Evolutionary conservation across 129 eudicot genomes (phyloP).

Genomic region (Erigeron canadensis): DNA sequence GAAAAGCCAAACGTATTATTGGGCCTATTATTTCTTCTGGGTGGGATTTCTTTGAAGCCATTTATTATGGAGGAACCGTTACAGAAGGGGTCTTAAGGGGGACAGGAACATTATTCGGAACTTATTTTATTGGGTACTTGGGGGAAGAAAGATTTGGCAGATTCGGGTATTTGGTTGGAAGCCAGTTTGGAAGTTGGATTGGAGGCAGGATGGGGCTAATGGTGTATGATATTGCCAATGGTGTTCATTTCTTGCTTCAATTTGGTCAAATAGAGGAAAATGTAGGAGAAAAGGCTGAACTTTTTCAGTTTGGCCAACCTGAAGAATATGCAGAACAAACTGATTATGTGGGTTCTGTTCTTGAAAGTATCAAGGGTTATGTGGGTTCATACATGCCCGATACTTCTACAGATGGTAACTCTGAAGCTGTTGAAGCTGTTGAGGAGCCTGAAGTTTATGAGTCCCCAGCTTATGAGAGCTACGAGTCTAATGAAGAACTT

Average conservation of each 20-base stretch:
- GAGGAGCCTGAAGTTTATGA: constrained; percentile 39
- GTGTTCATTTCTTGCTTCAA: constrained; percentile 56
- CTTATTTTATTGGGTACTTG: constrained; percentile 60
- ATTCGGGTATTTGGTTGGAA: constrained; percentile 84
- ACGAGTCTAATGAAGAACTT: constrained; percentile 54
- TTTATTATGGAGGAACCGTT: constrained; percentile 74
- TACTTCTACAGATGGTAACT: constrained; percentile 30
- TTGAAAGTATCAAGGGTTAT: constrained; percentile 33
- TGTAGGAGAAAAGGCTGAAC: constrained; percentile 10
- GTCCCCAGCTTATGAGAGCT: constrained; percentile 38
- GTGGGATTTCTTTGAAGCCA: constrained; percentile 94
- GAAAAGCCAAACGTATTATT: constrained; percentile 64
- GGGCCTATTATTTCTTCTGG: constrained; percentile 91
- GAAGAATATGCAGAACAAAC: constrained; percentile 28
- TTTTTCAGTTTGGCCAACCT: constrained; percentile 37
- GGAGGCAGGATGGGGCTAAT: constrained; percentile 89
- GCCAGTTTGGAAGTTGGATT: constrained; percentile 92
- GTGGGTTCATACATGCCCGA: constrained; percentile 40
- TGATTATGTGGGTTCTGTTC: constrained; percentile 21
- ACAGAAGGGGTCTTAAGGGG: constrained; percentile 83
- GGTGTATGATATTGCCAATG: constrained; percentile 76
- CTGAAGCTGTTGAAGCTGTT: constrained; percentile 33
- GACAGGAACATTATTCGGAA: constrained; percentile 79
- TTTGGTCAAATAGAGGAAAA: constrained; percentile 36
- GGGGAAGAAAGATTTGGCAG: constrained; percentile 78